Base-by-base conservation (phyloP, 768 basidiomycete genomes). In the Trametes elegans region DNA sequence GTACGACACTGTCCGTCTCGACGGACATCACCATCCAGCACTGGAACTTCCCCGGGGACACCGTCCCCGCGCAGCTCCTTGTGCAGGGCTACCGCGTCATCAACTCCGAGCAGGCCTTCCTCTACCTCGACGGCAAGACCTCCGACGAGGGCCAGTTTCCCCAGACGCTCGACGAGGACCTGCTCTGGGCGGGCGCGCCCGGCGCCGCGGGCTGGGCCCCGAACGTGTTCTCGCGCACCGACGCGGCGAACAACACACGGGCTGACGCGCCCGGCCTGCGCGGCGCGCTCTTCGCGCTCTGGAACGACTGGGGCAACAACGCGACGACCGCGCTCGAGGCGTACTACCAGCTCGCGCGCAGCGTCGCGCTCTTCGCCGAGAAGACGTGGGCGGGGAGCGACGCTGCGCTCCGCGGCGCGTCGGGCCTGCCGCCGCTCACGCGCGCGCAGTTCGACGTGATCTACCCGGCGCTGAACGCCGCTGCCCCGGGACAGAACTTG, bases 261-360 rank as follows among this genome's bases (percentile, higher is more conserved):
- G 29, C 59, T 21, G 60, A 59, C 35, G 58, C 56, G 34, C 60
- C 58, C 24, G 38, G 39, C 36, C 64, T 68, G 14, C 58, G 64
- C 31, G 67, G 67, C 8, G 51, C 64, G 19, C 57, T 66, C 57
- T 63, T 65, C 59, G 62, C 62, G 42, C 57, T 62, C 28, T 65
- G 64, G 64, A 74, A 73, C 40, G 76, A 77, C 62, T 77, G 74
- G 73, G 76, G 76, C 1, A 72, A 76, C 44, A 77, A 75, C 31
- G 74, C 76, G 29, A 76, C 74, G 27, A 77, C 75, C 5, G 70
- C 70, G 7, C 63, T 76, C 10, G 76, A 78, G 65, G 69, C 71
- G 2, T 77, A 76, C 56, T 74, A 75, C 59, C 73, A 76, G 47
- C 65, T 78, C 7, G 66, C 75, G 7, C 70, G 67, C 35, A 74